Evolutionary conservation across 2,329 filamentous ascomycete genomes (phyloP).

Genomic region (Moelleriella libera): DNA sequence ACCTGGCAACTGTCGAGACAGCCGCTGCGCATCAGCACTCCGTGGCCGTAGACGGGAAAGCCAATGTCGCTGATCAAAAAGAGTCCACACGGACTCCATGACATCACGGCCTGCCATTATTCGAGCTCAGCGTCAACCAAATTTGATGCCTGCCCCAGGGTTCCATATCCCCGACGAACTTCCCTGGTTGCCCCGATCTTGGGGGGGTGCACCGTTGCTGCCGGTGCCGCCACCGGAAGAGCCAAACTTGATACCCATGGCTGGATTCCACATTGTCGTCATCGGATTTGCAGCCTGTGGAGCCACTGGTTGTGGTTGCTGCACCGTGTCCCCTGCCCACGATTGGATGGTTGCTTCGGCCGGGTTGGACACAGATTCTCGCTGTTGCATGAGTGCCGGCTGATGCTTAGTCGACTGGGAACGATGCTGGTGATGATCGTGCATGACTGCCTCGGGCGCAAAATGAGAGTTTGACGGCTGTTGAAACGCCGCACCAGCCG

Average conservation of each 20-base stretch:
- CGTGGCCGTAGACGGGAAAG: too few relatives aligned
- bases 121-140: slow-evolving; percentile 21
- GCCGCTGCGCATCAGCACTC: too few relatives aligned
- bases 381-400: slow-evolving; percentile 12
- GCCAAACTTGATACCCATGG: slow-evolving; percentile 68
- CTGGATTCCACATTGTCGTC: slow-evolving; percentile 51
- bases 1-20: background rate
- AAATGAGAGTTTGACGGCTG: slow-evolving; percentile 7
- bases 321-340: slow-evolving; percentile 42
- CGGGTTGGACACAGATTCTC: slow-evolving; percentile 12
- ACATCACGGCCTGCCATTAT: background rate
- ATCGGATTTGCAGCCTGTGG: slow-evolving; percentile 14
- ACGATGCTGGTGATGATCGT: background rate
- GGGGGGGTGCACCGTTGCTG: slow-evolving; percentile 8
- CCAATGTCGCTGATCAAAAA: too few relatives aligned
- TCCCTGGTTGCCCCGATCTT: slow-evolving; percentile 10
- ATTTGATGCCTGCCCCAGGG: slow-evolving; percentile 41
- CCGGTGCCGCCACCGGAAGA: slow-evolving; percentile 15
- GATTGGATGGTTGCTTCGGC: slow-evolving; percentile 42
- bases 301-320: slow-evolving; percentile 37
- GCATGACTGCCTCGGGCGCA: slow-evolving; percentile 2
- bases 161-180: slow-evolving; percentile 38
- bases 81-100: too few relatives aligned
- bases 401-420: slow-evolving; percentile 4
- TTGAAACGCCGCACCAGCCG: slow-evolving; percentile 4